A percentile compares a stretch with the other conserved stretches of the same genome.
phyloP scores from a whole-genome alignment of 1,139 yeast genomes.

The Kazachstania sp. region DNA sequence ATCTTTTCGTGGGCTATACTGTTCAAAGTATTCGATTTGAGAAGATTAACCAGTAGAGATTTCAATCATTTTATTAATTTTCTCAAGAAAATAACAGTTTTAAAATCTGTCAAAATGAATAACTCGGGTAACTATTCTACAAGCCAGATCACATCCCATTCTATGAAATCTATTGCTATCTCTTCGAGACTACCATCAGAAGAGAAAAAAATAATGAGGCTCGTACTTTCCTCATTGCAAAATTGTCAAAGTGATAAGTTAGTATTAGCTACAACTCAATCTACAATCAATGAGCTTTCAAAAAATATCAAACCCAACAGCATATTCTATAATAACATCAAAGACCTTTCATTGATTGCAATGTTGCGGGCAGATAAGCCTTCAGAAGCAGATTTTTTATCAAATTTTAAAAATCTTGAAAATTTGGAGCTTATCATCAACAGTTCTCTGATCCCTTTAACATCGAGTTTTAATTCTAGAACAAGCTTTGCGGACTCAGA shows the following conservation, averaged over 20 bases:
- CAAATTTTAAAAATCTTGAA: conserved; percentile 12
- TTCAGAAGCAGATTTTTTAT: conserved; percentile 15
- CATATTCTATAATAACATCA: conserved; percentile 6
- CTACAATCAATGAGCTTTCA: conserved; percentile 15
- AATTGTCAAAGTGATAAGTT: conserved; percentile 10
- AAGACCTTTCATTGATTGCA: conserved; percentile 18
- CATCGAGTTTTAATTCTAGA: background rate
- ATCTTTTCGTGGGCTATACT: conserved; percentile 14
- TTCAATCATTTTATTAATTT: conserved; percentile 14
- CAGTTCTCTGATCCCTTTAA: conserved; percentile 14
- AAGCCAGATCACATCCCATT: background rate
- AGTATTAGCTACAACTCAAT: conserved; percentile 16
- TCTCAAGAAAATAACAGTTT: conserved; percentile 7
- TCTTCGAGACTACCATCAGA: conserved; percentile 20
- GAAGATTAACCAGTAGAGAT: conserved; percentile 11
- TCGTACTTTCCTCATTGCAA: conserved; percentile 10
- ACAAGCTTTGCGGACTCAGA: background rate
- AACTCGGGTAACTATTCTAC: background rate
- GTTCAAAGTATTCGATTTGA: conserved; percentile 15
- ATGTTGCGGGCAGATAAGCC: conserved; percentile 17
- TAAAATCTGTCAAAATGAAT: background rate
- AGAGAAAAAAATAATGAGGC: conserved; percentile 16
- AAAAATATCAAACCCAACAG: conserved; percentile 9
- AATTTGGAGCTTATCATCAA: conserved; percentile 18
- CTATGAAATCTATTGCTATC: conserved; percentile 10